These are phyloP conservation scores for Thraustochytrium sp. DNA, from an alignment of 352 stramenopile species.

Conservation along the genomic window DNA sequence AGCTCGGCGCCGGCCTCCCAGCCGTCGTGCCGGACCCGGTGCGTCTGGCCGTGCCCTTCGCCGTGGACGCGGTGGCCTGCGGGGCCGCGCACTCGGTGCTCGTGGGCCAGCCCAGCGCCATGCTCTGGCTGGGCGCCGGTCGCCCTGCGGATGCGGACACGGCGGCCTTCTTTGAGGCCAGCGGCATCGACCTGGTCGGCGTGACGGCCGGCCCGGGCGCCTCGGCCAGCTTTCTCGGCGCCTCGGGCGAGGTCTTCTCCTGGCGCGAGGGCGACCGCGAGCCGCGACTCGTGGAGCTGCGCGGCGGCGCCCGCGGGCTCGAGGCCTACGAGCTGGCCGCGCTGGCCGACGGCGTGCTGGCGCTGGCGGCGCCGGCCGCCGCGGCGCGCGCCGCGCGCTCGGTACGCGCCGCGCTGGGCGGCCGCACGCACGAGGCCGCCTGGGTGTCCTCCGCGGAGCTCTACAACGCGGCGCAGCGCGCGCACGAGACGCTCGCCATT, in stretches of 20 bases:
- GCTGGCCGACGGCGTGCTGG: background rate
- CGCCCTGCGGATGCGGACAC: background rate
- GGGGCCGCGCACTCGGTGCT: slow-evolving; percentile 64
- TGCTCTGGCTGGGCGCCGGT: background rate
- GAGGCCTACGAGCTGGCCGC: background rate
- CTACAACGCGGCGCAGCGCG: background rate
- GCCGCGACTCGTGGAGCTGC: background rate
- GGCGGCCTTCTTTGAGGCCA: background rate
- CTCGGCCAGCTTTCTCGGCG: background rate
- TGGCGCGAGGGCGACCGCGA: background rate
- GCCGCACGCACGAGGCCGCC: background rate
- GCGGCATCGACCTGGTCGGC: background rate
- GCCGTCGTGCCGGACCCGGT: background rate
- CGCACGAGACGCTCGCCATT: background rate
- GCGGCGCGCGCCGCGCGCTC: background rate
- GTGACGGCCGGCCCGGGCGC: background rate
- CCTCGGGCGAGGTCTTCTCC: background rate
- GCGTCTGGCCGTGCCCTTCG: background rate
- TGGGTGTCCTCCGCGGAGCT: background rate
- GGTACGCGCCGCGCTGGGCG: background rate
- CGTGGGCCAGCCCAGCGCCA: slow-evolving; percentile 47
- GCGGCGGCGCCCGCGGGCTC: background rate
- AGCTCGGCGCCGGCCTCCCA: background rate
- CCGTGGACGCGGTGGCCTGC: slow-evolving; percentile 56
- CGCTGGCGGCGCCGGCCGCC: background rate